Percentiles rank a stretch among this genome's conserved stretches.
phyloP scores from a whole-genome alignment of 352 stramenopile genomes.

The Pythium folliculosum region DNA sequence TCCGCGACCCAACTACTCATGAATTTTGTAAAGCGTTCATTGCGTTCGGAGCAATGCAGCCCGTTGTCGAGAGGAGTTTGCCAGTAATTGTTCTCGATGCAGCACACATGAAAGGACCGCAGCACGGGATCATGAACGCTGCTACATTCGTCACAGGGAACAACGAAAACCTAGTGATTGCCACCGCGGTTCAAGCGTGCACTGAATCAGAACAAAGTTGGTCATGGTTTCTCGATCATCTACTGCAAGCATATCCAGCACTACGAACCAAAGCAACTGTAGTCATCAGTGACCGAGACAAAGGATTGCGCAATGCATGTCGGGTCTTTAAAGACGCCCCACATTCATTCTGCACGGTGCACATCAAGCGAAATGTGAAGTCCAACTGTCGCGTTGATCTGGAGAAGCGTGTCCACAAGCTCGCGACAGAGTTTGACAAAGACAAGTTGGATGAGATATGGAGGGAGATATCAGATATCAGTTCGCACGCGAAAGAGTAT shows the following conservation, averaged over 20 bases:
- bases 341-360: constrained; percentile 7
- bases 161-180: constrained; percentile 5
- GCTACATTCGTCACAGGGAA: not conserved
- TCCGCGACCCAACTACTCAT: constrained; percentile 1
- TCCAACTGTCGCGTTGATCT: not conserved
- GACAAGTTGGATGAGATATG: not conserved
- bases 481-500: not conserved
- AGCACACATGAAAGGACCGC: constrained; percentile 6
- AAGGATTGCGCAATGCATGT: constrained; percentile 7
- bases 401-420: not conserved
- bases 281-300: constrained; percentile 11
- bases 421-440: not conserved
- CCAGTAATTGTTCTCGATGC: constrained; percentile 7
- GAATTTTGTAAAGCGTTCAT: constrained; percentile 5
- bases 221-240: constrained; percentile 1
- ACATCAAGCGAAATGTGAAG: constrained; percentile 16
- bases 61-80: not conserved
- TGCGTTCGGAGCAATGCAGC: constrained; percentile 3
- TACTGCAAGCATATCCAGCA: constrained; percentile 1
- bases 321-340: not conserved
- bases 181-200: constrained; percentile 1
- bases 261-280: not conserved
- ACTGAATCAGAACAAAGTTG: constrained; percentile 5
- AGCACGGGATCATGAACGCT: constrained; percentile 1
- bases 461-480: constrained; percentile 1